These are phyloP conservation scores for Trametes meyenii DNA, from an alignment of 768 basidiomycete genomes.

Conservation along the genomic window DNA sequence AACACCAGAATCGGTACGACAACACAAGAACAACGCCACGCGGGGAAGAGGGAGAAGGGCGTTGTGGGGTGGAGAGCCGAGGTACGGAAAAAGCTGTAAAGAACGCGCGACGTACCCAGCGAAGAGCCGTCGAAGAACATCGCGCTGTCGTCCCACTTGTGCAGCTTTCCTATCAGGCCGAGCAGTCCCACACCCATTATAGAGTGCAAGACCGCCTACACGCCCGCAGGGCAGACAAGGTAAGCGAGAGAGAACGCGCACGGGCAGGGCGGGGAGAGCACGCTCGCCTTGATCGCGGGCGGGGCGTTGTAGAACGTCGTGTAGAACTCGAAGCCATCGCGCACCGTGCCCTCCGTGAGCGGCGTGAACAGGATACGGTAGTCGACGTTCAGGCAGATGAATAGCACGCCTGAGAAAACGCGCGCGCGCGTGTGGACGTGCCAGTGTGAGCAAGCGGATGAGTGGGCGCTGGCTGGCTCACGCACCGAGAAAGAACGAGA, in stretches of 20 bases:
- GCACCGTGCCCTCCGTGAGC: constrained; percentile 62
- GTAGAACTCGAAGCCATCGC: constrained; percentile 89
- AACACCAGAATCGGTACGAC: not conserved
- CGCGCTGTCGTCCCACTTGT: constrained; percentile 90
- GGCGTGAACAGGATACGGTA: constrained; percentile 77
- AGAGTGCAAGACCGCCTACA: constrained; percentile 83
- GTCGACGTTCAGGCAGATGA: constrained; percentile 88
- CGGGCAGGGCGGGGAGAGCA: not conserved
- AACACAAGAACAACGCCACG: not conserved
- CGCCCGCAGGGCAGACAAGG: not conserved
- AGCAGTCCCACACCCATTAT: constrained; percentile 79
- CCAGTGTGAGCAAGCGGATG: constrained; percentile 13
- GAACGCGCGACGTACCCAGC: constrained; percentile 58
- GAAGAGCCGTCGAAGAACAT: constrained; percentile 93
- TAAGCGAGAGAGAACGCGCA: constrained; percentile 3
- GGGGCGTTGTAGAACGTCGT: constrained; percentile 92
- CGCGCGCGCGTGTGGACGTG: not conserved
- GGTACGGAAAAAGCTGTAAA: not conserved
- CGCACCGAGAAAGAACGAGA: constrained; percentile 89
- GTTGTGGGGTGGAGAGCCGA: not conserved
- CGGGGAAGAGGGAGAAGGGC: not conserved
- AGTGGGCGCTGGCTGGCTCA: constrained; percentile 14
- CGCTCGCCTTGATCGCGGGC: constrained; percentile 82
- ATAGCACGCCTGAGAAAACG: constrained; percentile 61
- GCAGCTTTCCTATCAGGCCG: constrained; percentile 76